Evolutionary conservation across 2,329 filamentous ascomycete species (phyloP), one percentile per base, ranked within the genome.

Genomic region (Moelleriella libera): DNA sequence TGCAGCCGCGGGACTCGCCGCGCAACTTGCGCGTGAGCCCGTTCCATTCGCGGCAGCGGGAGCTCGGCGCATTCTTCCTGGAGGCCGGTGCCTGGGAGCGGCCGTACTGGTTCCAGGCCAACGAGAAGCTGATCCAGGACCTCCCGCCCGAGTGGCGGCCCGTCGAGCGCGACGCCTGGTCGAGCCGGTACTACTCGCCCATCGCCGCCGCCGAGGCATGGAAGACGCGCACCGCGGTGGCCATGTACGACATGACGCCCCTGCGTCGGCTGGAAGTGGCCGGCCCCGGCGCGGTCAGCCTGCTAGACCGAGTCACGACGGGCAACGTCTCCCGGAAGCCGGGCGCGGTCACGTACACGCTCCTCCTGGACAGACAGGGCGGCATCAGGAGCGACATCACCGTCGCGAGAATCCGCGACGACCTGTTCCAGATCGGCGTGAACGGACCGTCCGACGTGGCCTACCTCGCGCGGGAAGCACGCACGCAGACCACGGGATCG

Each of bases 201-300:
- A 72, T 81, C 39, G 68, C 71, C 1, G 76, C 75, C 0, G 77
- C 65, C 1, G 78, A 82, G 57, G 78, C 78, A 0, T 82, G 76
- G 76, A 81, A 78, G 63, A 82, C 78, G 2, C 69, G 79, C 1
- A 79, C 76, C 5, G 72, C 75, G 0, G 77, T 73, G 2, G 78
- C 75, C 6, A 68, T 82, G 68, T 82, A 75, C 54, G 78, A 82
- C 52, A 71, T 82, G 68, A 80, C 76, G 1, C 71, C 78, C 0
- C 68, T 80, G 37, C 70, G 76, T 28, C 68, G 78, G 1, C 64
- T 82, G 3, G 74, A 80, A 48, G 64, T 82, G 0, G 69, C 68
- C 1, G 79, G 78, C 0, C 74, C 77, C 0, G 78, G 78, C 0
- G 72, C 76, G 2, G 63, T 70, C 0, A 58, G 69, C n/a, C 55